Base-by-base conservation (phyloP, 306 rosid genomes). In the Quercus suber region DNA sequence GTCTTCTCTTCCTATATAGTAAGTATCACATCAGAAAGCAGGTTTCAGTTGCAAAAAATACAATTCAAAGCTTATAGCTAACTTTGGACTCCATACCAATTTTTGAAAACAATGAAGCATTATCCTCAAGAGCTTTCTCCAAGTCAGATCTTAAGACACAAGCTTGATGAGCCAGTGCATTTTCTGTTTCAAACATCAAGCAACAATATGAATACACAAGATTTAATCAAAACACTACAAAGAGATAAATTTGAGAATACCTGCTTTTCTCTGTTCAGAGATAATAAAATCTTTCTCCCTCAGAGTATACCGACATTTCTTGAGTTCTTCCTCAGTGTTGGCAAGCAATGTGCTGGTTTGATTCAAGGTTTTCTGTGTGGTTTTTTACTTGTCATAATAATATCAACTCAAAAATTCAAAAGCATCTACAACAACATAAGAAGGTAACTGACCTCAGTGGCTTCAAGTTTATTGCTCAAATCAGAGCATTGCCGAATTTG, bases 211-310 rank as follows among this genome's bases (percentile, higher is more conserved):
- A 25, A 18, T 25, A 21, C 53, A 56, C 49, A 58, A 71, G 33
- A 80, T 23, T 23, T 5, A 13, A 78, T 59, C 5, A 76, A 33
- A 13, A 52, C 15, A 19, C 58, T 15, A n/a, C 37, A 31, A 73
- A 76, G 23, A 63, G 11, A 20, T 17, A 59, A 4, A 60, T 58
- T 55, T 74, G 35, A 49, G 71, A 28, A 69, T 81, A 95, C 99
- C 99, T 37, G 98, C 92, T 95, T 96, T 93, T 82, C 86, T 91
- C 83, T 93, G 98, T 74, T 90, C 96, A 63, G 89, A 93, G 55
- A 96, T 93, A 65, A 93, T 78, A 79, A 89, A 95, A 51, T 90
- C 96, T 69, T 85, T 93, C 74, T 88, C 96, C 82, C 89, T 91
- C 75, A 93, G 61, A 17, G 87, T 78, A 76, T 87, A 93, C 15